A percentile compares a stretch with the other conserved stretches of the same genome.
Conservation (phyloP, 192 early-diverging fungal species). For the Rhizophlyctis rosea region DNA sequence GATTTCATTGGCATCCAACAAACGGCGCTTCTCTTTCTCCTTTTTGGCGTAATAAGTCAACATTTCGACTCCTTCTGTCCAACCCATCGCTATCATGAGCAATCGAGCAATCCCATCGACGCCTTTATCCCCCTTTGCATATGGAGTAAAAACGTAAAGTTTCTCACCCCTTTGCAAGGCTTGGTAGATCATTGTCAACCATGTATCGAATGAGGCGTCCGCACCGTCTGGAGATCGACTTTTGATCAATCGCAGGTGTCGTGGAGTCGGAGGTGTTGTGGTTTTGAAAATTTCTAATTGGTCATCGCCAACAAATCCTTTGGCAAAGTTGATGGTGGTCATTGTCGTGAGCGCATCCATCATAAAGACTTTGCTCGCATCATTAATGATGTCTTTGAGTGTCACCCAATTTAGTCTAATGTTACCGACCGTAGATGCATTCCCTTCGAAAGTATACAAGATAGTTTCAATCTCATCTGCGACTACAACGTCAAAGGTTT, state of each 20-base stretch:
- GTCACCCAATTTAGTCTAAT: constrained; percentile 7
- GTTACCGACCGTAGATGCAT: not conserved
- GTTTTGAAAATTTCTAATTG: not conserved
- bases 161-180: constrained; percentile 8
- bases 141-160: constrained; percentile 22
- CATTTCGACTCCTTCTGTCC: constrained; percentile 2
- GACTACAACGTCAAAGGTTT: constrained; percentile 13
- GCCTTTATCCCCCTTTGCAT: constrained; percentile 3
- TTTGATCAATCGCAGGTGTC: constrained; percentile 1
- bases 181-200: constrained; percentile 8
- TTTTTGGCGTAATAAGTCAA: constrained; percentile 23
- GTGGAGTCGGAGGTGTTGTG: not conserved
- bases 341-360: constrained; percentile 22
- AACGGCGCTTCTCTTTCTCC: constrained; percentile 12
- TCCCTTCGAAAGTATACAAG: constrained; percentile 3
- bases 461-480: constrained; percentile 17
- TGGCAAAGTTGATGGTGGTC: constrained; percentile 6
- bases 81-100: constrained; percentile 1
- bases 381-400: not conserved
- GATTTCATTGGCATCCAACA: constrained; percentile 5
- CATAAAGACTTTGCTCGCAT: constrained; percentile 15
- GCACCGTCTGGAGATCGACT: too few relatives aligned
- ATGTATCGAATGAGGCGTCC: constrained; percentile 18
- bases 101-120: not conserved
- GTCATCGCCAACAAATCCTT: not conserved